These are phyloP conservation scores for Solanum pimpinellifolium DNA, from an alignment of 257 asterid species.

Conservation along the genomic window DNA sequence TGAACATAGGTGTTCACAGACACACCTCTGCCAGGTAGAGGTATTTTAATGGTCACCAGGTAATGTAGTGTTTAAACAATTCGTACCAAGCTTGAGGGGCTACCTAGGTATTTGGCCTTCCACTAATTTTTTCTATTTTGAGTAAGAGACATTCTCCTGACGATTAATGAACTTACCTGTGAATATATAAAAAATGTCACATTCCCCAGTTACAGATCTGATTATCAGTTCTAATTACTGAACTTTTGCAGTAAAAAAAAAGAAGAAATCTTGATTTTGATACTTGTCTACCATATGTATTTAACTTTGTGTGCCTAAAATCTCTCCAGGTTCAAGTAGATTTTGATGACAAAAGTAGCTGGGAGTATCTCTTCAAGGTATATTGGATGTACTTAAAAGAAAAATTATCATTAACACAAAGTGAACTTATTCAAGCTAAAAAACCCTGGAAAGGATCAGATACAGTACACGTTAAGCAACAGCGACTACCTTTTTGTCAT, in stretches of 20 bases:
- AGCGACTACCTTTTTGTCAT: constrained; percentile 8
- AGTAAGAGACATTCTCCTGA: not conserved
- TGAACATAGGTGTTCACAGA: not conserved
- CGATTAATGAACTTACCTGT: not conserved
- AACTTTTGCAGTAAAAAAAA: not conserved
- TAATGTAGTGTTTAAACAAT: not conserved
- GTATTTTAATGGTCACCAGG: not conserved
- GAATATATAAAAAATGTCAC: not conserved
- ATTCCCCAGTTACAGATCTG: not conserved
- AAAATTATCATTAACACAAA: constrained; percentile 43
- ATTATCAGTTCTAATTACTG: not conserved
- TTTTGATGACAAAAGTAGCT: constrained; percentile 77
- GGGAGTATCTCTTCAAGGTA: constrained; percentile 91
- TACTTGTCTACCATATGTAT: not conserved
- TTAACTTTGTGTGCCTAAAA: not conserved
- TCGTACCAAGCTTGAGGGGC: not conserved
- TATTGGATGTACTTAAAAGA: constrained; percentile 69
- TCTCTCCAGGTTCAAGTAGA: constrained; percentile 63
- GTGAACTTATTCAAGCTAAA: constrained; percentile 63
- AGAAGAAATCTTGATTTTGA: not conserved
- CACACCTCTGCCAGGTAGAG: not conserved
- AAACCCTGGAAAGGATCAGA: constrained; percentile 35
- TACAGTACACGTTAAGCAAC: constrained; percentile 24
- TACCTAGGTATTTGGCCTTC: not conserved
- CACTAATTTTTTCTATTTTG: not conserved